phyloP scores from a whole-genome alignment of 2,329 filamentous ascomycete species.

The Botrytis tulipae region DNA sequence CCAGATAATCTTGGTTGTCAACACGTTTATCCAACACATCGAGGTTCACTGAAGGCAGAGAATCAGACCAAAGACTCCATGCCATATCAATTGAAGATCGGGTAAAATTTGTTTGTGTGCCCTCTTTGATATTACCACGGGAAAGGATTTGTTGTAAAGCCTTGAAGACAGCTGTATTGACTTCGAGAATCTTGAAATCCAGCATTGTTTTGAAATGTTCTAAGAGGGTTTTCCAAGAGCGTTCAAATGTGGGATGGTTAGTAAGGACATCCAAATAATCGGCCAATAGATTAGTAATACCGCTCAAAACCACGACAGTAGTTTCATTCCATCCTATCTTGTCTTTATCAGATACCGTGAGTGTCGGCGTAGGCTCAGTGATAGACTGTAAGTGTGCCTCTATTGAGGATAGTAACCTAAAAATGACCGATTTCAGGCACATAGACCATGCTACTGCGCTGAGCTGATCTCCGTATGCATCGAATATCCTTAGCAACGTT shows the following conservation, averaged over 20 bases:
- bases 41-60: slow-evolving; percentile 53
- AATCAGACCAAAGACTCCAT: slow-evolving; percentile 69
- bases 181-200: slow-evolving; percentile 62
- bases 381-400: slow-evolving; percentile 52
- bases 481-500: slow-evolving; percentile 85
- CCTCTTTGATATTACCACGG: slow-evolving; percentile 46
- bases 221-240: slow-evolving; percentile 74
- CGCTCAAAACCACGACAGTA: slow-evolving; percentile 69
- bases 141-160: slow-evolving; percentile 64
- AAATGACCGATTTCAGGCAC: slow-evolving; percentile 77
- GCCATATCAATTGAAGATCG: slow-evolving; percentile 55
- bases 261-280: slow-evolving; percentile 74
- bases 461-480: slow-evolving; percentile 82
- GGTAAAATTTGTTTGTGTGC: slow-evolving; percentile 34
- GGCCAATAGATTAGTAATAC: slow-evolving; percentile 69
- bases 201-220: slow-evolving; percentile 64
- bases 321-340: slow-evolving; percentile 69
- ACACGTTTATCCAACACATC: slow-evolving; percentile 46
- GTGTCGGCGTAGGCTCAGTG: slow-evolving; percentile 38
- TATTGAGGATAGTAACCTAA: slow-evolving; percentile 73
- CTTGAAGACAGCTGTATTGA: slow-evolving; percentile 69
- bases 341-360: slow-evolving; percentile 42
- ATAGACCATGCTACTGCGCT: slow-evolving; percentile 78
- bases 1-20: slow-evolving; percentile 77
- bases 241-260: slow-evolving; percentile 62